Percentiles rank a stretch among this genome's conserved stretches.
phyloP scores from a whole-genome alignment of 257 asterid species.

The Solanum pennellii region DNA sequence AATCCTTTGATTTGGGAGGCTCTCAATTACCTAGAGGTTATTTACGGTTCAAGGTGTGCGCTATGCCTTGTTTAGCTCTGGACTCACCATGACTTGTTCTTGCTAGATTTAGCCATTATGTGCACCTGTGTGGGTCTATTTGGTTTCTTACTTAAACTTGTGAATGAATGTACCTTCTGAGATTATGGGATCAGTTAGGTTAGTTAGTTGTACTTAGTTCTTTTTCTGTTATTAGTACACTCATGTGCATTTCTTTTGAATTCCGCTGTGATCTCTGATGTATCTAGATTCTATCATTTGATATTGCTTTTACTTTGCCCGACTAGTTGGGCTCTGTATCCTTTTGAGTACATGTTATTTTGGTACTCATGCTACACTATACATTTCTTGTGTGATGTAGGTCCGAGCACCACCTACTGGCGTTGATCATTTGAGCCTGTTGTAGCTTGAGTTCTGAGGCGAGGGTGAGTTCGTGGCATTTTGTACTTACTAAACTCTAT shows the following conservation, averaged over 20 bases:
- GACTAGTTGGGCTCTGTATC: no score
- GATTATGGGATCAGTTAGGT: not conserved
- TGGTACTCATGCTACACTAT: not conserved
- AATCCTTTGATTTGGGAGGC: not conserved
- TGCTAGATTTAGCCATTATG: not conserved
- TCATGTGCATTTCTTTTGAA: not conserved
- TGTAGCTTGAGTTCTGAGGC: not conserved
- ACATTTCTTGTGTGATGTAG: not conserved
- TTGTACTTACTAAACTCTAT: no score
- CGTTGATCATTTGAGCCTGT: not conserved
- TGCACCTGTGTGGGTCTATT: not conserved
- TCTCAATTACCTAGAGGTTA: not conserved
- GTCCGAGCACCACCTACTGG: not conserved
- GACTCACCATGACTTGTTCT: not conserved
- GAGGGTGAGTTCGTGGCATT: not conserved
- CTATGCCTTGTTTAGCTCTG: not conserved
- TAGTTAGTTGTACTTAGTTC: not conserved
- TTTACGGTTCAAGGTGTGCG: not conserved
- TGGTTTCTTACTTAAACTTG: not conserved
- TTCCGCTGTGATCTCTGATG: no score
- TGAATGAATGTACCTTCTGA: not conserved
- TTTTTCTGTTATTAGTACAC: not conserved
- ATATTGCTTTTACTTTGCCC: not conserved
- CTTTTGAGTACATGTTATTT: no score
- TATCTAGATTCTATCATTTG: no score